Conservation (phyloP, 176 grass and related monocot genomes). For the Carex cristatella region DNA sequence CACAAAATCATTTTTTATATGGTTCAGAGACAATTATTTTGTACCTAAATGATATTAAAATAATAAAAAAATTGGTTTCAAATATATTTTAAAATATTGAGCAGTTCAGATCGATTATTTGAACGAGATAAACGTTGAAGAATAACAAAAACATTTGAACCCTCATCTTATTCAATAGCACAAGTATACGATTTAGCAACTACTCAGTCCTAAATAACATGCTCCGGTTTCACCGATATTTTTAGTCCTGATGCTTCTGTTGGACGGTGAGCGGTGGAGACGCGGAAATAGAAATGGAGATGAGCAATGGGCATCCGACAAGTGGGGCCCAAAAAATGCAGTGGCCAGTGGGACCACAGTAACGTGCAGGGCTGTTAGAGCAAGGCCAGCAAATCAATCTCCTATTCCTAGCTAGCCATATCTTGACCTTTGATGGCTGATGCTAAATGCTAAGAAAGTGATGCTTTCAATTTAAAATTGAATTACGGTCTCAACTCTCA, state of each 20-base stretch:
- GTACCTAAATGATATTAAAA: no score
- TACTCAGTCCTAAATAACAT: no score
- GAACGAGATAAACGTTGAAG: no score
- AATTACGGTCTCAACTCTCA: not conserved
- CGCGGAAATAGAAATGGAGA: not conserved
- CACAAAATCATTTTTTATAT: no score
- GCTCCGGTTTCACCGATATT: not conserved
- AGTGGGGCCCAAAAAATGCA: not conserved
- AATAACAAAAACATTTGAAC: no score
- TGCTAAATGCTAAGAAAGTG: not conserved
- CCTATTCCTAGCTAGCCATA: not conserved
- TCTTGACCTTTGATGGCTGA: not conserved
- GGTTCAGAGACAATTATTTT: no score
- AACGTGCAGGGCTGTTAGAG: conserved; percentile 18
- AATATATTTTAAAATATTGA: no score
- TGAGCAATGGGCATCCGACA: not conserved
- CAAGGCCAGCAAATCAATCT: not conserved
- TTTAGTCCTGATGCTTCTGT: not conserved
- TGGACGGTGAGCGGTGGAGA: not conserved
- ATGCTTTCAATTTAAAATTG: conserved; percentile 5
- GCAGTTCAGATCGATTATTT: no score
- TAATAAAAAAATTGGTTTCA: no score
- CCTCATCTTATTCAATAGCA: no score
- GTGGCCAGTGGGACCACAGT: not conserved
- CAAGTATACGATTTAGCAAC: no score